Conservation (phyloP, 2,329 filamentous ascomycete genomes). For the Fusarium sp. region DNA sequence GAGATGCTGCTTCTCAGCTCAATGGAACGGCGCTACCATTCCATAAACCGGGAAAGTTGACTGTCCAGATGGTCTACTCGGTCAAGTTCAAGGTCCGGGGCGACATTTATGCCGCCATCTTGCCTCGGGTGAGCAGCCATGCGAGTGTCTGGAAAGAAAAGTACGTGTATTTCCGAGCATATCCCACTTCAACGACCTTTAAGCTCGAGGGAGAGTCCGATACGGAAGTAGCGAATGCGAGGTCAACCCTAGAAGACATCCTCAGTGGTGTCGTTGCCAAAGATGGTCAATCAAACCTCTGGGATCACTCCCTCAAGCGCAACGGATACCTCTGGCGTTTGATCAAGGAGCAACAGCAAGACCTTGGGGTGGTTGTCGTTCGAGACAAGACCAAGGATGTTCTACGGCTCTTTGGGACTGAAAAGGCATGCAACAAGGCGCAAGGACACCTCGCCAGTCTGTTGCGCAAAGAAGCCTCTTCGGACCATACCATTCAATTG, state of each 20-base stretch:
- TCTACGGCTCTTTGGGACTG: conserved; percentile 8
- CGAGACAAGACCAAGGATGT: neutral
- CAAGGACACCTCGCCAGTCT: conserved; percentile 3
- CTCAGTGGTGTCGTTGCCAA: neutral
- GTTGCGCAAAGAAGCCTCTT: neutral
- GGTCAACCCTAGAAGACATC: conserved; percentile 3
- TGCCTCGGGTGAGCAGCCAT: conserved; percentile 46
- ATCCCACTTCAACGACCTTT: conserved; percentile 15
- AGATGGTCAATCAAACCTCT: neutral
- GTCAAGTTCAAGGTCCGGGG: conserved; percentile 53
- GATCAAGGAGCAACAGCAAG: conserved; percentile 1
- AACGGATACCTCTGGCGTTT: neutral
- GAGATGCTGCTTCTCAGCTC: conserved; percentile 47
- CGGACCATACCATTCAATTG: conserved; percentile 43
- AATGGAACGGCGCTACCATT: conserved; percentile 48
- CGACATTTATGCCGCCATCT: neutral
- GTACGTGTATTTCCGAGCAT: conserved; percentile 14
- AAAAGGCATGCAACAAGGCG: neutral
- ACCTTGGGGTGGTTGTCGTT: conserved; percentile 12
- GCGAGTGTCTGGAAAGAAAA: conserved; percentile 49
- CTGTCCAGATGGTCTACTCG: conserved; percentile 51
- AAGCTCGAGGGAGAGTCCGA: conserved; percentile 23
- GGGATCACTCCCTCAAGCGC: neutral
- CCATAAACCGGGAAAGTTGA: conserved; percentile 48
- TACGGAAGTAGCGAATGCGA: neutral